Evolutionary conservation across 2,329 filamentous ascomycete species (phyloP).

Genomic region (Neopestalotiopsis rosae): DNA sequence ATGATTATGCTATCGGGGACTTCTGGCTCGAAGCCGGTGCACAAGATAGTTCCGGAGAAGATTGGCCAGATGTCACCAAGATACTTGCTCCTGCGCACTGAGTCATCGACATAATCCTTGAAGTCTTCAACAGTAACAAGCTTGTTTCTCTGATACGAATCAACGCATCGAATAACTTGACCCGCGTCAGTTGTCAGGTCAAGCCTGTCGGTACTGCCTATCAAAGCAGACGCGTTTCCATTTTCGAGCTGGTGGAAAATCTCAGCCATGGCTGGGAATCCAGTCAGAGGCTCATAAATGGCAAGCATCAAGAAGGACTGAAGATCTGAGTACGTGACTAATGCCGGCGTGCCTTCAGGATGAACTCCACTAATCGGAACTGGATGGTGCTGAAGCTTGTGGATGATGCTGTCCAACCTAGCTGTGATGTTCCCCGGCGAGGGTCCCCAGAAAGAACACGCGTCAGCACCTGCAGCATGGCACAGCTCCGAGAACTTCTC

Average conservation of each 20-base stretch:
- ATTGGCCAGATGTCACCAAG: constrained; percentile 36
- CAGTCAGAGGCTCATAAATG: constrained; percentile 28
- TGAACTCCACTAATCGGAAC: constrained; percentile 29
- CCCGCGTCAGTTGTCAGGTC: constrained; percentile 25
- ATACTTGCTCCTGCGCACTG: constrained; percentile 36
- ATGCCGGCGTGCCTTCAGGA: constrained; percentile 22
- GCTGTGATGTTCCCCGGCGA: constrained; percentile 31
- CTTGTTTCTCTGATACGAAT: constrained; percentile 35
- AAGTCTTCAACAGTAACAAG: constrained; percentile 34
- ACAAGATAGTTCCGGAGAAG: constrained; percentile 31
- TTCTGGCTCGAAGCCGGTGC: constrained; percentile 29
- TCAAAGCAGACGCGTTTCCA: constrained; percentile 34
- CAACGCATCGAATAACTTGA: constrained; percentile 33
- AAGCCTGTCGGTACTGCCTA: constrained; percentile 24
- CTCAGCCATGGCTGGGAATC: constrained; percentile 34
- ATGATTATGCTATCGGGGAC: constrained; percentile 36
- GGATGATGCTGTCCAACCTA: constrained; percentile 32
- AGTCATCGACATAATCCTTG: constrained; percentile 29
- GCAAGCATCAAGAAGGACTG: constrained; percentile 32
- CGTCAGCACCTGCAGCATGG: constrained; percentile 47
- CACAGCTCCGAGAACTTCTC: constrained; percentile 53
- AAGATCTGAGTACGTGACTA: constrained; percentile 37
- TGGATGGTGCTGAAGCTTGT: constrained; percentile 31
- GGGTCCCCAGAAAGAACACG: constrained; percentile 43
- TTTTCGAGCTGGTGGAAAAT: constrained; percentile 31